Evolutionary conservation across 2,329 filamentous ascomycete genomes (phyloP).

Genomic region (Metarhizium humberi): DNA sequence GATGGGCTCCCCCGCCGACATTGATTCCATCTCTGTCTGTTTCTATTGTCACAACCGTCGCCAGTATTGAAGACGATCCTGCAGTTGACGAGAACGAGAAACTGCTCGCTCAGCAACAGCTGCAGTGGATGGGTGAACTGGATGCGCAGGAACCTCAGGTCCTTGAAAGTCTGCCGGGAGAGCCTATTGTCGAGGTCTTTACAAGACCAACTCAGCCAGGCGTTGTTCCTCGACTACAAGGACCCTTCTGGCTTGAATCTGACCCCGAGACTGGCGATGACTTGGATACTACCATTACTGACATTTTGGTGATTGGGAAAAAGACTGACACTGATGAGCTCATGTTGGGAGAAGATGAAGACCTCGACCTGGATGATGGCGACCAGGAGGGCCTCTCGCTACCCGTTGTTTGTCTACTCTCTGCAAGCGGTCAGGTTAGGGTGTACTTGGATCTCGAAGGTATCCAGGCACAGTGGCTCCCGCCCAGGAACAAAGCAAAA

Average conservation of each 20-base stretch:
- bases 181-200: constrained; percentile 46
- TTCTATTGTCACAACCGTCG: constrained; percentile 68
- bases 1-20: constrained; percentile 71
- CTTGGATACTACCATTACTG: constrained; percentile 45
- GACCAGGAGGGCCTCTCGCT: constrained; percentile 53
- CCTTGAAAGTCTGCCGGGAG: constrained; percentile 38
- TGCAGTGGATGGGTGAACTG: constrained; percentile 59
- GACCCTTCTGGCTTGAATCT: constrained; percentile 49
- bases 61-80: constrained; percentile 51
- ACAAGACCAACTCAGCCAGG: constrained; percentile 48
- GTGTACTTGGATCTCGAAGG: constrained; percentile 54
- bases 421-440: constrained; percentile 50
- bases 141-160: constrained; percentile 52
- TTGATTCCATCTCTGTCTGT: constrained; percentile 76
- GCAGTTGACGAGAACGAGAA: constrained; percentile 41
- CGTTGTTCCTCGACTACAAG: constrained; percentile 49
- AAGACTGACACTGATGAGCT: constrained; percentile 51
- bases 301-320: constrained; percentile 54
- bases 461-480: constrained; percentile 58
- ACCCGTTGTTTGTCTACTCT: constrained; percentile 49
- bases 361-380: constrained; percentile 45
- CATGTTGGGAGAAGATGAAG: constrained; percentile 56
- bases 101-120: constrained; percentile 52
- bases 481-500: constrained; percentile 43
- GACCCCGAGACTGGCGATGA: constrained; percentile 49